Conservation (phyloP, 768 basidiomycete species). For the Hygrophorus pudorinus region DNA sequence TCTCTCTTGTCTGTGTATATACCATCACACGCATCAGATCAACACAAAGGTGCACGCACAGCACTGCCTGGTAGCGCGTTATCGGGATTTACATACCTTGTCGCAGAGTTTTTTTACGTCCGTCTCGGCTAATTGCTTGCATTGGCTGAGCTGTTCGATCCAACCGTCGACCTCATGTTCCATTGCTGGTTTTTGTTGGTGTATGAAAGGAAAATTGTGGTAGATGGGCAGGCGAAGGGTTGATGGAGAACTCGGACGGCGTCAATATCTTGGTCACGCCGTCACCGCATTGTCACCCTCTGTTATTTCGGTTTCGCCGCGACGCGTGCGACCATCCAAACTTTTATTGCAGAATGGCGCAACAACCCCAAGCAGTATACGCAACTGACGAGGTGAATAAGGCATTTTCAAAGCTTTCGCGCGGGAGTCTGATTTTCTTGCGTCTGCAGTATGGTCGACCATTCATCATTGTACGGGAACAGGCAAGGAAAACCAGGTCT, state of each 20-base stretch:
- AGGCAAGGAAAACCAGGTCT: constrained; percentile 81
- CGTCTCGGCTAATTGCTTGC: constrained; percentile 90
- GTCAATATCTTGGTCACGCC: constrained; percentile 19
- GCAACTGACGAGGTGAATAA: constrained; percentile 70
- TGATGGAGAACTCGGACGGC: too few species aligned
- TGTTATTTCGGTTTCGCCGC: constrained; percentile 18
- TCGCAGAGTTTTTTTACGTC: constrained; percentile 98
- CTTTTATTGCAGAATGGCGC: constrained; percentile 23
- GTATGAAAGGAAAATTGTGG: constrained; percentile 19
- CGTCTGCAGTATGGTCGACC: constrained; percentile 74
- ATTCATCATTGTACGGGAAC: constrained; percentile 96
- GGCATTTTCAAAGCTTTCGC: too few species aligned
- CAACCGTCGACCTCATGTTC: constrained; percentile 87
- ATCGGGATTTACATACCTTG: constrained; percentile 56
- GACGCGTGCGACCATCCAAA: constrained; percentile 17
- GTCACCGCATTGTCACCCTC: constrained; percentile 15
- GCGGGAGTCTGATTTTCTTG: constrained; percentile 9
- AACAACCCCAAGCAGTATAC: constrained; percentile 59
- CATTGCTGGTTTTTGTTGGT: constrained; percentile 27
- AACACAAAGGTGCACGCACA: neutral
- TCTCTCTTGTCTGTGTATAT: constrained; percentile 83
- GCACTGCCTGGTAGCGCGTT: constrained; percentile 4
- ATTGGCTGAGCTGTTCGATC: constrained; percentile 94
- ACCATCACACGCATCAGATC: constrained; percentile 15
- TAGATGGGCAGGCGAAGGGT: constrained; percentile 26